Percentiles rank a stretch among this genome's conserved stretches.
Conservation (phyloP, 768 basidiomycete species). For the Mycena leptocephala region DNA sequence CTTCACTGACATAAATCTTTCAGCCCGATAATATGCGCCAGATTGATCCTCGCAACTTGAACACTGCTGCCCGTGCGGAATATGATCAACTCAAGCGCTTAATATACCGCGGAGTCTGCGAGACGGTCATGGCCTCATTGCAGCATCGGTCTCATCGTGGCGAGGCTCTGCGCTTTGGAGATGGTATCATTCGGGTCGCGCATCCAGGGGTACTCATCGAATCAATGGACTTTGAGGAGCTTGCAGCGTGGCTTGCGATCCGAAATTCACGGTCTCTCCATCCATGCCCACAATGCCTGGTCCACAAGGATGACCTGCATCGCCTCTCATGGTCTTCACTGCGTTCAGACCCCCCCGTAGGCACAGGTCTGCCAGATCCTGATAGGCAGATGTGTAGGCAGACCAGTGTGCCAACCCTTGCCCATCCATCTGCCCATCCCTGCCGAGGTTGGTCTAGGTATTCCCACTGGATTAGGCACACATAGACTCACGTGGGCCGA, state of each 20-base stretch:
- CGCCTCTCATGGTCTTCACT: not conserved
- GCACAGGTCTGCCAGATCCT: too few species aligned
- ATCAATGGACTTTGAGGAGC: conserved; percentile 30
- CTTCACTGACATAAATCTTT: not conserved
- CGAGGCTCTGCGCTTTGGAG: conserved; percentile 17
- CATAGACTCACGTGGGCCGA: too few species aligned
- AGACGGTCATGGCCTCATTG: not conserved
- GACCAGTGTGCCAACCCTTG: too few species aligned
- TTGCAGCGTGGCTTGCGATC: conserved; percentile 24
- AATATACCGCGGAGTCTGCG: conserved; percentile 9
- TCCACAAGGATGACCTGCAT: not conserved
- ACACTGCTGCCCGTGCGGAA: not conserved
- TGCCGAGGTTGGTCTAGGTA: too few species aligned
- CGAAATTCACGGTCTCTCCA: not conserved
- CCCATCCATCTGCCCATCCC: too few species aligned
- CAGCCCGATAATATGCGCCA: conserved; percentile 7
- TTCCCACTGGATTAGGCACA: too few species aligned
- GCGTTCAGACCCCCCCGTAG: too few species aligned
- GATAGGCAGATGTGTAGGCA: too few species aligned
- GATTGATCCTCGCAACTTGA: not conserved
- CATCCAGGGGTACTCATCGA: conserved; percentile 31
- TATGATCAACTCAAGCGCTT: conserved; percentile 12
- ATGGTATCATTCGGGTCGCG: not conserved
- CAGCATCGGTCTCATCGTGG: conserved; percentile 15
- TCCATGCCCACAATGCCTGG: conserved; percentile 28